phyloP scores from a whole-genome alignment of 2,329 filamentous ascomycete species.

The Lasiodiplodia sp. region DNA sequence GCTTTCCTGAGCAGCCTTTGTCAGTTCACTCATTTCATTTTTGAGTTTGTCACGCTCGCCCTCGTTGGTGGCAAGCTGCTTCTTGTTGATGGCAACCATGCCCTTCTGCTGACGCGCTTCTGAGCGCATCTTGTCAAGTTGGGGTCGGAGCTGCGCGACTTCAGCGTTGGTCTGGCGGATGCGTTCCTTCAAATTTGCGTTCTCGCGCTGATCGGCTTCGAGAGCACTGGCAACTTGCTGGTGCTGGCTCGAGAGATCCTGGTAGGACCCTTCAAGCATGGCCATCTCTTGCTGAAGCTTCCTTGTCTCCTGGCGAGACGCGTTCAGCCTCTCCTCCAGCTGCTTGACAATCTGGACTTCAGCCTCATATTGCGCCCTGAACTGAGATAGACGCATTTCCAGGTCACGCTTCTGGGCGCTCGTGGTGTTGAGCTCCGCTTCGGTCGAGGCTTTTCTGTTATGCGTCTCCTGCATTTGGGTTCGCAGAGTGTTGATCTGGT shows the following conservation, averaged over 20 bases:
- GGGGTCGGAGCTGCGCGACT: constrained; percentile 82
- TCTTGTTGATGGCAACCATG: constrained; percentile 97
- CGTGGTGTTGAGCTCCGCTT: constrained; percentile 82
- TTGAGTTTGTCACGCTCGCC: constrained; percentile 87
- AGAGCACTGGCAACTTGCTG: constrained; percentile 76
- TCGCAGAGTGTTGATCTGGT: constrained; percentile 88
- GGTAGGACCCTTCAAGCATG: constrained; percentile 78
- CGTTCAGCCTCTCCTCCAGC: constrained; percentile 81
- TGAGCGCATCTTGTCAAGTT: constrained; percentile 90
- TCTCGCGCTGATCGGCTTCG: constrained; percentile 89
- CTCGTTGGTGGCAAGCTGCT: constrained; percentile 90
- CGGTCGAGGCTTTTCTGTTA: constrained; percentile 77
- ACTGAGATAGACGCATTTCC: constrained; percentile 84
- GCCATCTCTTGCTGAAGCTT: constrained; percentile 86
- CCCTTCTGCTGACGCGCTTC: constrained; percentile 96
- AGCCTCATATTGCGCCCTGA: constrained; percentile 88
- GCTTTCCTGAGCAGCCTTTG: constrained; percentile 66
- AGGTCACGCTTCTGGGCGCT: constrained; percentile 91
- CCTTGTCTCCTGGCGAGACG: constrained; percentile 79
- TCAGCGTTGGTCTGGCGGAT: constrained; percentile 85
- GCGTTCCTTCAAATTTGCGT: constrained; percentile 81
- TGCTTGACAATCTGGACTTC: constrained; percentile 86
- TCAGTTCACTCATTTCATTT: constrained; percentile 74
- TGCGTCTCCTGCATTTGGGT: constrained; percentile 96
- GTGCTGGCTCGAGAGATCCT: constrained; percentile 84